These are phyloP conservation scores for Fusarium concolor DNA, from an alignment of 2,329 filamentous ascomycete genomes.

Conservation along the genomic window DNA sequence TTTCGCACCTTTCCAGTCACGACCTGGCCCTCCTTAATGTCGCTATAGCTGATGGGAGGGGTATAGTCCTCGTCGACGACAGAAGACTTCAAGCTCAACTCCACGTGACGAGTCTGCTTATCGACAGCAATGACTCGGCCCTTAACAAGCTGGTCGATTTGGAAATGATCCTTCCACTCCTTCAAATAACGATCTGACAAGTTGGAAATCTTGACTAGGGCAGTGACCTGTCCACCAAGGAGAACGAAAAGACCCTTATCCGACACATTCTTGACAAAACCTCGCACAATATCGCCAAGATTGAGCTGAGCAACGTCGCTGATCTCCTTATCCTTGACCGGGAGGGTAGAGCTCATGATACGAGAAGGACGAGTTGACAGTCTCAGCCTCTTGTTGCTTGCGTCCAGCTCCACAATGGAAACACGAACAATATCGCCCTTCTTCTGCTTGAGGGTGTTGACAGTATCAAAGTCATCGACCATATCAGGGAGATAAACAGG, in stretches of 20 bases:
- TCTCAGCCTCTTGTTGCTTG: conserved; percentile 83
- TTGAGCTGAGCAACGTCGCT: conserved; percentile 76
- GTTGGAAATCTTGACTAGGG: conserved; percentile 86
- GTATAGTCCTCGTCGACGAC: conserved; percentile 83
- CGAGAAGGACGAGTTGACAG: conserved; percentile 89
- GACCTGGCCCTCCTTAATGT: conserved; percentile 81
- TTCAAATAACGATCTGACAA: conserved; percentile 92
- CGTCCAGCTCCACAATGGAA: conserved; percentile 84
- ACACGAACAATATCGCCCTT: conserved; percentile 91
- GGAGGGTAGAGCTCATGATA: conserved; percentile 85
- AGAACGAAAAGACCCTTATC: conserved; percentile 91
- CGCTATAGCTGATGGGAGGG: conserved; percentile 77
- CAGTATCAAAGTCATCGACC: conserved; percentile 85
- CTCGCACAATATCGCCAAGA: conserved; percentile 82
- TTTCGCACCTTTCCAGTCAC: conserved; percentile 93
- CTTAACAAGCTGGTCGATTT: conserved; percentile 89
- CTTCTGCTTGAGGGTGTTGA: conserved; percentile 77
- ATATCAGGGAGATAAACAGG: conserved; percentile 86
- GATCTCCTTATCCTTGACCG: conserved; percentile 85
- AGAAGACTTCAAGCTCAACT: conserved; percentile 89
- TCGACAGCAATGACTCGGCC: conserved; percentile 85
- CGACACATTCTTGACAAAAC: conserved; percentile 90
- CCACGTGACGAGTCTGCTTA: conserved; percentile 74
- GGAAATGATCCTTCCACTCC: conserved; percentile 92
- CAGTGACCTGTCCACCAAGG: conserved; percentile 83